A percentile compares a stretch with the other conserved stretches of the same genome.
These are phyloP conservation scores for Verticillium alfalfae DNA, from an alignment of 2,329 filamentous ascomycete species.

Conservation along the genomic window DNA sequence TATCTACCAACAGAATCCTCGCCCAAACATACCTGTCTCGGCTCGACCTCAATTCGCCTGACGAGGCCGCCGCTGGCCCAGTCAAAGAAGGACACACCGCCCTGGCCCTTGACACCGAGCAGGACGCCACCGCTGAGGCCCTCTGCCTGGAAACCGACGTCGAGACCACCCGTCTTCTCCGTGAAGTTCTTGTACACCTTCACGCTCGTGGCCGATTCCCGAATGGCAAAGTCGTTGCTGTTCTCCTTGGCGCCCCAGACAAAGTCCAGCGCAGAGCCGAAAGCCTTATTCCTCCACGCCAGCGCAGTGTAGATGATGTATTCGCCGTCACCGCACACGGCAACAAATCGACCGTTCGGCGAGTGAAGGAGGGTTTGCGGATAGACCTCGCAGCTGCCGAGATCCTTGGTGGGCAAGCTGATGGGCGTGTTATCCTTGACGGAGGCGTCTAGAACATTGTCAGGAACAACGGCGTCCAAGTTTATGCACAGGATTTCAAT, in stretches of 20 bases:
- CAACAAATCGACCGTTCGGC: conserved; percentile 85
- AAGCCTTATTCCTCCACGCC: conserved; percentile 95
- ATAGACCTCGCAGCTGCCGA: conserved; percentile 94
- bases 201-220: conserved; percentile 88
- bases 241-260: conserved; percentile 97
- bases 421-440: conserved; percentile 88
- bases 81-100: conserved; percentile 92
- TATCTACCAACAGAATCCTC: background rate
- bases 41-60: conserved; percentile 80
- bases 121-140: conserved; percentile 84
- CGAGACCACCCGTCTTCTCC: conserved; percentile 80
- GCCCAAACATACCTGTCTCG: conserved; percentile 36
- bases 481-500: background rate
- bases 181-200: conserved; percentile 98
- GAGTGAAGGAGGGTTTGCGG: conserved; percentile 92
- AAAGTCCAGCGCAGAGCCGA: conserved; percentile 92
- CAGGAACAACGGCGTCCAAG: conserved; percentile 12
- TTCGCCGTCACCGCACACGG: conserved; percentile 85
- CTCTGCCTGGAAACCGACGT: conserved; percentile 93
- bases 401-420: conserved; percentile 82
- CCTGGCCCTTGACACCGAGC: conserved; percentile 90
- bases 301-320: conserved; percentile 98
- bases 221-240: conserved; percentile 96
- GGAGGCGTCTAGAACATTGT: conserved; percentile 53
- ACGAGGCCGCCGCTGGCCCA: conserved; percentile 89